These are phyloP conservation scores for Picochlorum sp. DNA, from an alignment of 139 green algal genomes.

Conservation along the genomic window DNA sequence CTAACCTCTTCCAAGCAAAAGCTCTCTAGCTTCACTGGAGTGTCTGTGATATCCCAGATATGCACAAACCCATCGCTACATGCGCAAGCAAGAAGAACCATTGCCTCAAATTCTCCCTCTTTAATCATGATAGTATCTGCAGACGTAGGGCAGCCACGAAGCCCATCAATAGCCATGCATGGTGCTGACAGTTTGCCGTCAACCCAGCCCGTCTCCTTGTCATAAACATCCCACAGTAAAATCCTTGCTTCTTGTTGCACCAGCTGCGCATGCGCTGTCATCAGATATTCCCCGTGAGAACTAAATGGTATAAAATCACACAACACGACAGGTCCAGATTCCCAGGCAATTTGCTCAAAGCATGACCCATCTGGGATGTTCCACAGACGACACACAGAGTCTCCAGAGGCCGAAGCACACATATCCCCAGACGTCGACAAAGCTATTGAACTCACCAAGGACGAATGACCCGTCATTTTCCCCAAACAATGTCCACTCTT, in stretches of 20 bases:
- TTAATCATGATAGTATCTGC: background rate
- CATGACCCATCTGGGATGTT: background rate
- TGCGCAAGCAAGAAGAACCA: conserved; percentile 49
- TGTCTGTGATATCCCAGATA: conserved; percentile 38
- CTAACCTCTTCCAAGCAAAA: background rate
- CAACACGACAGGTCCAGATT: conserved; percentile 18
- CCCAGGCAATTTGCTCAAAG: conserved; percentile 9
- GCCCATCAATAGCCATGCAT: conserved; percentile 6
- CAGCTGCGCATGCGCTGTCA: conserved; percentile 20
- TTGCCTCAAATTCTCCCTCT: background rate
- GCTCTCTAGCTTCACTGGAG: background rate
- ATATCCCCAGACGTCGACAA: conserved; percentile 4
- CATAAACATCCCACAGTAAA: conserved; percentile 23
- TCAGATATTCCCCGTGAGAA: background rate
- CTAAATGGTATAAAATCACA: conserved; percentile 11
- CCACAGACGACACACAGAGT: conserved; percentile 7
- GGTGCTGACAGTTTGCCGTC: conserved; percentile 16
- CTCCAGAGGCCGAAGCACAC: conserved; percentile 10
- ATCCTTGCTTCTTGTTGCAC: conserved; percentile 17
- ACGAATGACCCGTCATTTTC: background rate
- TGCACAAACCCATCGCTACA: conserved; percentile 75
- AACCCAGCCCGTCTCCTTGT: conserved; percentile 15
- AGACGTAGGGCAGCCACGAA: background rate
- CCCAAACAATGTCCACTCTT: background rate
- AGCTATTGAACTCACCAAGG: conserved; percentile 4